phyloP scores from a whole-genome alignment of 441 rosid genomes.

The Manihot esculenta region DNA sequence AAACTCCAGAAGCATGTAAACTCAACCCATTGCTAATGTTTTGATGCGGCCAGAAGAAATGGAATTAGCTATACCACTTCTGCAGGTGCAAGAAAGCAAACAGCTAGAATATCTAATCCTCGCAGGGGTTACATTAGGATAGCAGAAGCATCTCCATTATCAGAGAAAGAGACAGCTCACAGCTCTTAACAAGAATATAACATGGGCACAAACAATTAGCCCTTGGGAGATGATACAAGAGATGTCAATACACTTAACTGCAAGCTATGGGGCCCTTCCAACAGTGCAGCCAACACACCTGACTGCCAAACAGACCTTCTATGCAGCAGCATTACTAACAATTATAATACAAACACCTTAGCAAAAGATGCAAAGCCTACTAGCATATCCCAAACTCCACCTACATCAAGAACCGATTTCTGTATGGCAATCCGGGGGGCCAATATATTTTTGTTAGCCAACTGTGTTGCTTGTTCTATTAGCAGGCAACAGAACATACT shows the following conservation, averaged over 20 bases:
- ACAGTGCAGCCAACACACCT: slow-evolving; percentile 15
- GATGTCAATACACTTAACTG: slow-evolving; percentile 27
- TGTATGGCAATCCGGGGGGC: slow-evolving; percentile 24
- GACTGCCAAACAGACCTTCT: slow-evolving; percentile 27
- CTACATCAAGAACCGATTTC: slow-evolving; percentile 21
- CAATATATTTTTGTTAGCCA: not conserved
- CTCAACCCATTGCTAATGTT: slow-evolving; percentile 9
- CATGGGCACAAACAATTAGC: slow-evolving; percentile 31
- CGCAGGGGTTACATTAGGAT: not conserved
- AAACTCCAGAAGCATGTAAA: not conserved
- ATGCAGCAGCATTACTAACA: slow-evolving; percentile 20
- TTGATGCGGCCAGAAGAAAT: not conserved
- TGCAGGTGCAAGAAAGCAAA: slow-evolving; percentile 7
- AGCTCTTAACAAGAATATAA: slow-evolving; percentile 28
- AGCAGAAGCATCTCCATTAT: slow-evolving; percentile 19
- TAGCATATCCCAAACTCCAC: slow-evolving; percentile 23
- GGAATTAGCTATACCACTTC: slow-evolving; percentile 15
- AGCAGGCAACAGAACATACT: slow-evolving; percentile 50
- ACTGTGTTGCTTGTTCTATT: slow-evolving; percentile 19
- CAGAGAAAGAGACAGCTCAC: slow-evolving; percentile 16
- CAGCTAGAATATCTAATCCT: slow-evolving; percentile 1
- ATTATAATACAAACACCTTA: slow-evolving; percentile 33
- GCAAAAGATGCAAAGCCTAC: slow-evolving; percentile 30
- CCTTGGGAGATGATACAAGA: slow-evolving; percentile 16
- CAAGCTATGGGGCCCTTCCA: slow-evolving; percentile 26